Conservation (phyloP, 2,329 filamentous ascomycete genomes). For the Drechslerella stenobrocha region DNA sequence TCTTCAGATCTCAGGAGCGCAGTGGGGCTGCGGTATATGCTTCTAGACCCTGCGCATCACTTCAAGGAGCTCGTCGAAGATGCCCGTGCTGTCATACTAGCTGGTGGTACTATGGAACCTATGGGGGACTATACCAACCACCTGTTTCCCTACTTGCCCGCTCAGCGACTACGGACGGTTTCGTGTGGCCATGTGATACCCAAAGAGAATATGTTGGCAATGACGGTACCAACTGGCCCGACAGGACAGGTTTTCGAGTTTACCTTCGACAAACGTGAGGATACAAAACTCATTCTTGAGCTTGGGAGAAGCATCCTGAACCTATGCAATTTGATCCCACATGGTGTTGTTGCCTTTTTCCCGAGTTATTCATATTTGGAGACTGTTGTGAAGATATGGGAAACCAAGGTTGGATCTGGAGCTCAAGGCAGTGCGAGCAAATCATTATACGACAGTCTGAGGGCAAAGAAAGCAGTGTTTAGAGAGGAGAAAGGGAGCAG, state of each 20-base stretch:
- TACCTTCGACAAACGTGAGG: slow-evolving; percentile 75
- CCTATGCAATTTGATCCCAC: slow-evolving; percentile 73
- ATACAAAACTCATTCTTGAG: slow-evolving; percentile 64
- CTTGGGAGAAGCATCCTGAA: slow-evolving; percentile 74
- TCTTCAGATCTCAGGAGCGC: slow-evolving; percentile 24
- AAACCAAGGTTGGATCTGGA: slow-evolving; percentile 55
- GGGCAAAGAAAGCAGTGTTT: slow-evolving; percentile 61
- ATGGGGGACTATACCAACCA: slow-evolving; percentile 78
- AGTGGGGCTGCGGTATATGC: slow-evolving; percentile 65
- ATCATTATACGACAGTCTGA: slow-evolving; percentile 65
- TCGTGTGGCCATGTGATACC: slow-evolving; percentile 97
- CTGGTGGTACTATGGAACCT: slow-evolving; percentile 96
- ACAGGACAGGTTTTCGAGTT: slow-evolving; percentile 72
- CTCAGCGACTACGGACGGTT: slow-evolving; percentile 71
- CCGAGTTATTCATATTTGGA: slow-evolving; percentile 91
- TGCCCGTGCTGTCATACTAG: slow-evolving; percentile 83
- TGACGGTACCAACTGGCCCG: slow-evolving; percentile 65
- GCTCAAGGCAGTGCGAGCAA: slow-evolving; percentile 50
- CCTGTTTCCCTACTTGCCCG: slow-evolving; percentile 74
- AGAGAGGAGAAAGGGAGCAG: slow-evolving; percentile 59
- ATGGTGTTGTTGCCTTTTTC: slow-evolving; percentile 93
- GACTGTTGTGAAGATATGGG: slow-evolving; percentile 69
- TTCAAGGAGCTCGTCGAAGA: slow-evolving; percentile 85
- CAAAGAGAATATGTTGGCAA: slow-evolving; percentile 74
- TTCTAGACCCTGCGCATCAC: slow-evolving; percentile 87